phyloP scores from a whole-genome alignment of 1,284 basidiomycete genomes.

The Melampsora americana region DNA sequence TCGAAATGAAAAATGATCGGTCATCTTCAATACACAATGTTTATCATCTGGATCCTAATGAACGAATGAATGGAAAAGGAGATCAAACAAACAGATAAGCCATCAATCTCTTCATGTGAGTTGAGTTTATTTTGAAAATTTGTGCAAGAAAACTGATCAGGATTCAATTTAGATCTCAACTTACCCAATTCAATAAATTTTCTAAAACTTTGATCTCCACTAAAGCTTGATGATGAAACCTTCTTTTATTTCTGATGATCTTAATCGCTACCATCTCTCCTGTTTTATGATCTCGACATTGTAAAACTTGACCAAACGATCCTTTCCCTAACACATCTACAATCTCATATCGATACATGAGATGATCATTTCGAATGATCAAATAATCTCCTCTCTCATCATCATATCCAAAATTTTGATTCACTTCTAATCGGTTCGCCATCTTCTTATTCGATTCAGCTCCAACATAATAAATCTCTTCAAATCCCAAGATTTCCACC shows the following conservation, averaged over 20 bases:
- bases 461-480: constrained; percentile 79
- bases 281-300: constrained; percentile 94
- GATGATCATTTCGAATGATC: constrained; percentile 83
- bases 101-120: no score
- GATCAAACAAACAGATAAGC: no score
- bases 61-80: constrained; percentile 1
- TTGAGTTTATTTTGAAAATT: no score
- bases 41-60: constrained; percentile 87
- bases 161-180: constrained; percentile 52
- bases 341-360: constrained; percentile 93
- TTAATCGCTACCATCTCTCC: constrained; percentile 96
- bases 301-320: constrained; percentile 94
- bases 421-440: constrained; percentile 67
- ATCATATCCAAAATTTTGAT: constrained; percentile 93
- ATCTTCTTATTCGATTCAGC: constrained; percentile 74
- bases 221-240: constrained; percentile 96
- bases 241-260: constrained; percentile 98
- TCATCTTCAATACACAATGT: constrained; percentile 97
- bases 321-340: constrained; percentile 91
- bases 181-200: constrained; percentile 90
- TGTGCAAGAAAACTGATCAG: no score
- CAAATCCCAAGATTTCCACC: constrained; percentile 85
- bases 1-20: constrained; percentile 96
- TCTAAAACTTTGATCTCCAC: constrained; percentile 99
- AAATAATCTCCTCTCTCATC: constrained; percentile 97